Evolutionary conservation across 1,284 basidiomycete species (phyloP).

Genomic region (Ustilago hordei): DNA sequence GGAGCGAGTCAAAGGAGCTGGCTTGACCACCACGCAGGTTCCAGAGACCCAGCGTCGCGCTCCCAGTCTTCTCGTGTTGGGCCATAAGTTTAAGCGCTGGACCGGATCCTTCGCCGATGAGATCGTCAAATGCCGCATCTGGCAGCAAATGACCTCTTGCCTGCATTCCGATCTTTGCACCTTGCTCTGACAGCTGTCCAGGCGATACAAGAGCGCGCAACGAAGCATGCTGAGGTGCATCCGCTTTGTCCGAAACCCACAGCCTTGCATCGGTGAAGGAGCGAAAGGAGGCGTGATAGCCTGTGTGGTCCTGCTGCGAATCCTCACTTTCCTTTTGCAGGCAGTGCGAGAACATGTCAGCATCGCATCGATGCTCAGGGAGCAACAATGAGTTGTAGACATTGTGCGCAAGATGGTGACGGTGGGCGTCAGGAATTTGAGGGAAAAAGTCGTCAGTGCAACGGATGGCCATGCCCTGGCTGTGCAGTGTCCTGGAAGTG

Average conservation of each 20-base stretch:
- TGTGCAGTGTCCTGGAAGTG: conserved; percentile 34
- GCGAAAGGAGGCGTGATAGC: conserved; percentile 59
- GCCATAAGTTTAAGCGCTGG: conserved; percentile 35
- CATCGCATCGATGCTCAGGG: conserved; percentile 46
- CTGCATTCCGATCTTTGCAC: conserved; percentile 7
- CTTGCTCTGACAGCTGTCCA: conserved; percentile 6
- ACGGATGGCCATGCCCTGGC: conserved; percentile 25
- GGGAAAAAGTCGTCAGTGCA: conserved; percentile 65
- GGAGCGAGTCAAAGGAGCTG: conserved; percentile 18
- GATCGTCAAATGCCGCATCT: conserved; percentile 20
- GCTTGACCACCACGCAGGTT: conserved; percentile 24
- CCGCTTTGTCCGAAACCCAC: conserved; percentile 37
- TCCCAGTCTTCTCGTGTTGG: conserved; percentile 17
- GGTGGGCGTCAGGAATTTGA: conserved; percentile 55
- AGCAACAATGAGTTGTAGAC: conserved; percentile 53
- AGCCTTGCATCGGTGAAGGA: conserved; percentile 53
- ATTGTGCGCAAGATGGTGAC: conserved; percentile 63
- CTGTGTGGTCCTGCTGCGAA: conserved; percentile 24
- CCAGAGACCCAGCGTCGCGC: conserved; percentile 34
- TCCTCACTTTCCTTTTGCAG: conserved; percentile 4
- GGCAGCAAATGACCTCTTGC: conserved; percentile 14
- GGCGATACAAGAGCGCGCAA: conserved; percentile 21
- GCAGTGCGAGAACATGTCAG: conserved; percentile 65
- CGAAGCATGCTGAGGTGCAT: conserved; percentile 17
- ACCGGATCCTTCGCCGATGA: conserved; percentile 20